Evolutionary conservation across 305 asterid genomes (phyloP), one percentile per base, ranked within the genome.

Genomic region (Lippia alba): DNA sequence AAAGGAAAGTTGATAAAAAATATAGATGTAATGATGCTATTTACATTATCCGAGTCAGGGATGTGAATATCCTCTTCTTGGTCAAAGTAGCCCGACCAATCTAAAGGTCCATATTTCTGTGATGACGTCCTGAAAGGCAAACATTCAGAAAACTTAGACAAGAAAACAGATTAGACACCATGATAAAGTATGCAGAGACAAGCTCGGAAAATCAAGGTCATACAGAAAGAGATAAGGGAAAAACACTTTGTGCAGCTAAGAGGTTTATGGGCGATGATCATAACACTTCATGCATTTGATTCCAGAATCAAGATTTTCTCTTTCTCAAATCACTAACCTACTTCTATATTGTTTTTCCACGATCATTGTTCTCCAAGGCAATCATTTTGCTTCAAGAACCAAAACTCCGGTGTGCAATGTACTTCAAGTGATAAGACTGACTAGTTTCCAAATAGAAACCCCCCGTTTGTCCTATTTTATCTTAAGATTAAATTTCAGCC

Each of bases 81-180:
- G 84, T 94, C 97, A 69, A 94, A 94, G 84, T 80, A 94, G 69
- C 56, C 65, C n/a, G 73, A 56, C 97, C 97, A 94, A 73, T 87
- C 93, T 81, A 83, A 66, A 80, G 97, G 96, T 64, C 82, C 87
- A 82, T 81, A 91, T 73, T 91, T 94, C 73, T 89, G 80, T 50
- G 90, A 94, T 72, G 97, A 76, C 41, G 39, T 63, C 89, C 99
- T 91, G 76, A 67, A 33, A 73, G 14, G 49, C 14, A 58, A 76
- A 61, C 59, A 67, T 17, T 61, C 33, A 16, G 44, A 65, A 39
- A 18, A 67, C 32, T 2, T 2, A 24, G 61, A 58, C 0, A 49
- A 49, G 16, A 59, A n/a, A 56, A 74, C 8, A 16, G 30, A 36
- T 36, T 48, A 36, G 41, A 53, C 33, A 62, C 11, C 32, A 16